Conservation (phyloP, 2,329 filamentous ascomycete genomes). For the Colletotrichum lupini region DNA sequence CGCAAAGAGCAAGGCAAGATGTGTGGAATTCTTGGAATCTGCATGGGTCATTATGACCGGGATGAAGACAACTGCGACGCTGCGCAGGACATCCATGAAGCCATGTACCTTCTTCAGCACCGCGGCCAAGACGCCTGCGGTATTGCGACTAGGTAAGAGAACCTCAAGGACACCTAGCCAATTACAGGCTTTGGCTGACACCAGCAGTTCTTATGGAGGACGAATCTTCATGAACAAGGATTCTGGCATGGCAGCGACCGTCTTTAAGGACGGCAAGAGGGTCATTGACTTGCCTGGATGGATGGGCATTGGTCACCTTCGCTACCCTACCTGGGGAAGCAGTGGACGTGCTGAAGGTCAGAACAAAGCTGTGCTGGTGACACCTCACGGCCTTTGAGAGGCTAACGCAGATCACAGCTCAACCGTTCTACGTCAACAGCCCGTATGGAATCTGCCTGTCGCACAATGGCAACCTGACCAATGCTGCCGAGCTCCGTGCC, state of each 20-base stretch:
- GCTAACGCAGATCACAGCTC: slow-evolving; percentile 75
- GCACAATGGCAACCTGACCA: slow-evolving; percentile 91
- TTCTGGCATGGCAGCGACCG: slow-evolving; percentile 86
- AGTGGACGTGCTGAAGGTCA: background rate
- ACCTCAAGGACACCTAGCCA: background rate
- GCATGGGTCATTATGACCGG: slow-evolving; percentile 24
- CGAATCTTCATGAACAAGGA: slow-evolving; percentile 91
- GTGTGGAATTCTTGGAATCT: slow-evolving; percentile 30
- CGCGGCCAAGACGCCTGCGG: slow-evolving; percentile 89
- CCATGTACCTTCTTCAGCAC: slow-evolving; percentile 75
- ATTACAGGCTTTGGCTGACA: slow-evolving; percentile 49
- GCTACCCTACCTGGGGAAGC: slow-evolving; percentile 91
- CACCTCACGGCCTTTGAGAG: slow-evolving; percentile 60
- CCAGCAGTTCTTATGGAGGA: slow-evolving; percentile 69
- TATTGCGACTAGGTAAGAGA: slow-evolving; percentile 64
- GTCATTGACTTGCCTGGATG: slow-evolving; percentile 26
- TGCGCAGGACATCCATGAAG: slow-evolving; percentile 75
- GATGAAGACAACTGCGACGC: slow-evolving; percentile 47
- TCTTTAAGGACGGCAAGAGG: slow-evolving; percentile 81
- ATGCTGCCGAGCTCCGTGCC: slow-evolving; percentile 74
- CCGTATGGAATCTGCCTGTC: slow-evolving; percentile 51
- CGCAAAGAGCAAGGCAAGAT: slow-evolving; percentile 7
- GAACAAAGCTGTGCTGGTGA: background rate
- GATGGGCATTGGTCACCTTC: slow-evolving; percentile 75
- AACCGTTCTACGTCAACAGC: slow-evolving; percentile 81